Evolutionary conservation across 352 stramenopile species (phyloP), one percentile per base, ranked within the genome.

Genomic region (Globisporangium spiculum): DNA sequence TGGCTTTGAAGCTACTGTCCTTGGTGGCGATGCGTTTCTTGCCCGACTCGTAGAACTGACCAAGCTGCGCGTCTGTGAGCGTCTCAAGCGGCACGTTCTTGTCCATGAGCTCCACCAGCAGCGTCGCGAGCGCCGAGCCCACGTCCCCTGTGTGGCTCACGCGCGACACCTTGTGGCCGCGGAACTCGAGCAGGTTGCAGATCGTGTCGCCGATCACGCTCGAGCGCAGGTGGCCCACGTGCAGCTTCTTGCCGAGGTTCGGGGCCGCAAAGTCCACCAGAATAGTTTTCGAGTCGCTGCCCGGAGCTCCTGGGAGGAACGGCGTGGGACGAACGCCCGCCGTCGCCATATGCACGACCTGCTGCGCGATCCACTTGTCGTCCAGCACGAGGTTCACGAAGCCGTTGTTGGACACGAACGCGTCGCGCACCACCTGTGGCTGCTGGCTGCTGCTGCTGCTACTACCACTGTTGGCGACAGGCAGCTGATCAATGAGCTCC

Each of bases 171-270:
- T 71, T 65, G 61, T 94, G 86, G 59, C 88, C 88, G 32, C 81
- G 81, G 70, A 92, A 94, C 76, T 94, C 88, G 36, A 96, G 71
- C 58, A 94, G 53, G 44, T 94, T 96, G 67, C 81, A 85, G 65
- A 96, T 75, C 38, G 83, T 92, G 67, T 96, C 88, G 46, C 88
- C 86, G 20, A 96, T 77, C 16, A 92, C 88, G 44, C 83, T 92
- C 20, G 88, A 93, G 5, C 88, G 81, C 67, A 96, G 71, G 58
- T 96, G 88, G 10, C 86, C 88, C 18, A 96, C 88, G 58, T 96
- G 88, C 26, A 96, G 73, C 67, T 92, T 92, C 75, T 94, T 96
- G 72, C 88, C 88, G 48, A 93, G 86, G 62, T 96, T 96, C 2
- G 88, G 88, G 6, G 86, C 84, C 34, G 83, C 84, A 75, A 94